Conservation (phyloP, 148 eudicot genomes). For the Silene latifolia region DNA sequence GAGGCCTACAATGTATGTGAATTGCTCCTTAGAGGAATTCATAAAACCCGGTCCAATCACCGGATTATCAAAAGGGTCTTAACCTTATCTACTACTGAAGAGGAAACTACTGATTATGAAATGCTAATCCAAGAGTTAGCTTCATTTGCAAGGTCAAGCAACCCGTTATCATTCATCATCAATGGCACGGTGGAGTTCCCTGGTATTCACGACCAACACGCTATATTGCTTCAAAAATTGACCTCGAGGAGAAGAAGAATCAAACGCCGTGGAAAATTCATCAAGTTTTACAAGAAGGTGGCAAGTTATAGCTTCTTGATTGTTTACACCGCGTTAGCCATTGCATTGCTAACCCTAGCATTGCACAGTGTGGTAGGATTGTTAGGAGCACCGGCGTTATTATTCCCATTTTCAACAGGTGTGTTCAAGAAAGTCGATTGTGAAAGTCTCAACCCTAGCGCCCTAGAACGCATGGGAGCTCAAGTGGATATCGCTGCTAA, state of each 20-base stretch:
- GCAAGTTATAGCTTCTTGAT: conserved; percentile 24
- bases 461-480: conserved; percentile 25
- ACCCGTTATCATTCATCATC: conserved; percentile 38
- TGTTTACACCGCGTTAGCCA: conserved; percentile 24
- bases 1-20: conserved; percentile 55
- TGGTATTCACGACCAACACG: conserved; percentile 28
- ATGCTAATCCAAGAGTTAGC: conserved; percentile 33
- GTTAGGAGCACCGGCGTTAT: too few species aligned
- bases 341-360: conserved; percentile 39
- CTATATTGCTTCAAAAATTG: conserved; percentile 35
- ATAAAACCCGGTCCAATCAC: conserved; percentile 44
- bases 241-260: conserved; percentile 35
- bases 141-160: conserved; percentile 32
- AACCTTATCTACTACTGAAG: conserved; percentile 16
- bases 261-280: conserved; percentile 35
- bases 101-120: not conserved
- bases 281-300: conserved; percentile 32
- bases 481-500: conserved; percentile 63
- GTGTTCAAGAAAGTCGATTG: conserved; percentile 18
- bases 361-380: conserved; percentile 12
- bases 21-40: conserved; percentile 40
- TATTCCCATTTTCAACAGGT: conserved; percentile 17
- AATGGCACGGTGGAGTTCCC: conserved; percentile 21
- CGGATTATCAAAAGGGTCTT: conserved; percentile 31
- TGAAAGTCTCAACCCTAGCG: conserved; percentile 13